Base-by-base conservation (phyloP, 768 basidiomycete genomes). In the Podaxis sp. region DNA sequence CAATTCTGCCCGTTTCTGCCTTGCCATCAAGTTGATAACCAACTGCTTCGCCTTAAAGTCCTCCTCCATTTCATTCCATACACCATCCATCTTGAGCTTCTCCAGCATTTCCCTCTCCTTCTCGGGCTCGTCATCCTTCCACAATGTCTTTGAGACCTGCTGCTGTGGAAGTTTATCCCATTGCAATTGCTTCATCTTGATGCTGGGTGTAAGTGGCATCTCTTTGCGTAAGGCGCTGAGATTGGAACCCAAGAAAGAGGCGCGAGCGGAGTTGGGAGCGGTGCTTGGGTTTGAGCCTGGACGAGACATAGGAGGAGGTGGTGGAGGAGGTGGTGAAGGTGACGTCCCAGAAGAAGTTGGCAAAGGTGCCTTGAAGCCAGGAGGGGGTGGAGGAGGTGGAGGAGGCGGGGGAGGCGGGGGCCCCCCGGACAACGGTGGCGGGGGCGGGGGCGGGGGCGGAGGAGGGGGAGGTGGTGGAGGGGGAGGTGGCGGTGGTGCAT, bases 141-240 rank as follows among this genome's bases (percentile, higher is more conserved):
- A 99, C 13, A 98, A 77, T 0, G 96, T 99, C 71, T 89, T 90
- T 1, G 80, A 80, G 38, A 94, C 88, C 68, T 92, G 89, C 66
- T 91, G 89, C 62, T 94, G 94, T 24, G 92, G 88, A n/a, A 99
- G 82, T 70, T 98, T 99, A 73, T 98, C 96, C 96, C 96, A 99
- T 71, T 98, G 96, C 60, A 99, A 79, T 72, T 98, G 95, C 73
- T 98, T 98, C 92, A 98, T 95, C 82, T 95, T 95, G 39, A 87
- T 91, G 64, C 84, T 88, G 1, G 96, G 92, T 36, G 92, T 89
- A 48, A 95, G 82, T 2, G 87, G 82, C 71, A 97, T 85, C 70
- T 94, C 93, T 75, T 98, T 98, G 54, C 94, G 90, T 66, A 88
- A 74, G 33, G 80, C 79, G 66, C 79, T 82, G 52, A 90, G 71